Conservation (phyloP, 2,329 filamentous ascomycete genomes). For the Hymenoscyphus salicellus region DNA sequence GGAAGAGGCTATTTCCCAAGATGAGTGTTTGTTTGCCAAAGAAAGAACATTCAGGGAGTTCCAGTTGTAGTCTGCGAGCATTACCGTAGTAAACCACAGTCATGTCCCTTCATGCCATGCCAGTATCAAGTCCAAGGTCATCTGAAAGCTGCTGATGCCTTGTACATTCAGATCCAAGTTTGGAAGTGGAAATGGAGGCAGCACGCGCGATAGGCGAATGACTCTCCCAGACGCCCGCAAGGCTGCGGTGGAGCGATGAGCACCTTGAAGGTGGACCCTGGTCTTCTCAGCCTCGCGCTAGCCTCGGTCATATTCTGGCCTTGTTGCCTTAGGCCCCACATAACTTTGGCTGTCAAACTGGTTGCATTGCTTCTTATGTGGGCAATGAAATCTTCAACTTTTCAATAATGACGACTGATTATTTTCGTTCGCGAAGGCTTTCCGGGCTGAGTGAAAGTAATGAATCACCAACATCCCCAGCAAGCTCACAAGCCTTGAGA, state of each 20-base stretch:
- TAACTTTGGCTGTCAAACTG: not conserved
- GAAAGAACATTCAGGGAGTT: slow-evolving; percentile 22
- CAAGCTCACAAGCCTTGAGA: slow-evolving; percentile 32
- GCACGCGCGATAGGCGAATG: slow-evolving; percentile 22
- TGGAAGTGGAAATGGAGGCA: slow-evolving; percentile 7
- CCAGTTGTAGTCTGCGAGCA: not conserved
- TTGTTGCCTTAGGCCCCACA: too few relatives aligned
- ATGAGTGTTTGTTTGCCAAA: slow-evolving; percentile 19
- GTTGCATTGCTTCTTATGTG: not conserved
- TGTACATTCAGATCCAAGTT: slow-evolving; percentile 3
- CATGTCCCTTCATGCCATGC: slow-evolving; percentile 21
- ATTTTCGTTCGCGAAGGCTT: slow-evolving; percentile 26
- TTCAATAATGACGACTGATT: slow-evolving; percentile 30
- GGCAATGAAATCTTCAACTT: not conserved
- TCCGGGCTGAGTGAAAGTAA: slow-evolving; percentile 27
- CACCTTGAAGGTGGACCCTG: not conserved
- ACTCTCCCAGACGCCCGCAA: slow-evolving; percentile 10
- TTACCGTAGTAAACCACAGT: slow-evolving; percentile 7
- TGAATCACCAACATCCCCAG: slow-evolving; percentile 25
- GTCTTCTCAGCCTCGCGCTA: slow-evolving; percentile 22
- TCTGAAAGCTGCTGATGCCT: slow-evolving; percentile 18
- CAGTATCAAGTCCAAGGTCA: slow-evolving; percentile 22
- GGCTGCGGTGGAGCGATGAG: not conserved
- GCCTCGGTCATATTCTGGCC: too few relatives aligned
- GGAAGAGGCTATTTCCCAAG: slow-evolving; percentile 20